These are phyloP conservation scores for Dicorynia guianensis DNA, from an alignment of 306 rosid species.

Conservation along the genomic window DNA sequence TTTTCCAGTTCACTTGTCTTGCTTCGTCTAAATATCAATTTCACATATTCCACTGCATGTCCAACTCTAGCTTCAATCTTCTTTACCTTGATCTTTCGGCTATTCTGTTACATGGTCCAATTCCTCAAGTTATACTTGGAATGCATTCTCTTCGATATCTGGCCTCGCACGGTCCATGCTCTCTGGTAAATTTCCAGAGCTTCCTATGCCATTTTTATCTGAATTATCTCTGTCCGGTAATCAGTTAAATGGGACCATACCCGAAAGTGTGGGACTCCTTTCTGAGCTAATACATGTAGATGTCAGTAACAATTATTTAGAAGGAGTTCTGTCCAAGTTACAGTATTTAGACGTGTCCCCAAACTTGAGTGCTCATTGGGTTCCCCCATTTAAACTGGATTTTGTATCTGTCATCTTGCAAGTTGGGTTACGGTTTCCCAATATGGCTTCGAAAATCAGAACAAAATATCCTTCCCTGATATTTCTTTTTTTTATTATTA, in stretches of 20 bases:
- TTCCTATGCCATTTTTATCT: not conserved
- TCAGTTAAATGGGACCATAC: slow-evolving; percentile 19
- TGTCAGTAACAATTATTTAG: not conserved
- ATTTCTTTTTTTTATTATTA: no score
- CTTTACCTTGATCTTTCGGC: fast-evolving
- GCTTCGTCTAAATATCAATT: not conserved
- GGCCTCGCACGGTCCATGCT: fast-evolving
- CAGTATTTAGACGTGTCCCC: fast-evolving
- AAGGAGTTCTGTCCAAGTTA: slow-evolving; percentile 24
- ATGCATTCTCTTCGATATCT: slow-evolving; percentile 22
- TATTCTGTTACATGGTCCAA: not conserved
- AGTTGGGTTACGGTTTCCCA: slow-evolving; percentile 31
- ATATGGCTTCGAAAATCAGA: slow-evolving; percentile 21
- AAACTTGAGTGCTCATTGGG: not conserved
- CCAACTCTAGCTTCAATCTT: slow-evolving; percentile 30
- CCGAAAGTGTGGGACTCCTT: slow-evolving; percentile 12
- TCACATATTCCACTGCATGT: slow-evolving; percentile 13
- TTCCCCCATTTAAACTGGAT: not conserved
- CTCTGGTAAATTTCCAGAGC: not conserved
- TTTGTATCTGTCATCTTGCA: slow-evolving; percentile 1
- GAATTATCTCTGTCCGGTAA: fast-evolving
- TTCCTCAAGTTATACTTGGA: slow-evolving; percentile 19
- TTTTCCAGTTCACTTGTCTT: not conserved
- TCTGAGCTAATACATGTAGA: not conserved
- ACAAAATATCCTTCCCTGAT: fast-evolving